Percentiles rank a stretch among this genome's conserved stretches.
These are phyloP conservation scores for Insectozyma bohioensis DNA, from an alignment of 1,139 yeast genomes.

Conservation along the genomic window DNA sequence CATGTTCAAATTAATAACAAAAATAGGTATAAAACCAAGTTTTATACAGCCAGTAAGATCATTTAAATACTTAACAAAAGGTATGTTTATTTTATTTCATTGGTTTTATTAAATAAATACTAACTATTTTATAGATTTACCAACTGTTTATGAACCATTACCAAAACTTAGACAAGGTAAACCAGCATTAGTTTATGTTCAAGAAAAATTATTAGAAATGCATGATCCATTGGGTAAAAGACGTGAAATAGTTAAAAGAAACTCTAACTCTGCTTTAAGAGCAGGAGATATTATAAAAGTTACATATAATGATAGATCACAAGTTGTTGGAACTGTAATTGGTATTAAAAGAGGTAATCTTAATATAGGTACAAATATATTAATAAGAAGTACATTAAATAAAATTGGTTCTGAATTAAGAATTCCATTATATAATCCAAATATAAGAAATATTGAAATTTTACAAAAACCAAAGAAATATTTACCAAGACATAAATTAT, in stretches of 20 bases:
- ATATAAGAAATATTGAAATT: slow-evolving; percentile 69
- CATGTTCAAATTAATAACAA: slow-evolving; percentile 20
- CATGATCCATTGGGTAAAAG: slow-evolving; percentile 78
- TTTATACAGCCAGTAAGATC: slow-evolving; percentile 19
- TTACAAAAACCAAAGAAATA: slow-evolving; percentile 70
- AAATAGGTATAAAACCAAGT: slow-evolving; percentile 12
- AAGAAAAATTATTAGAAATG: slow-evolving; percentile 49
- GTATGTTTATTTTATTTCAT: slow-evolving; percentile 22
- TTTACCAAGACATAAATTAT: slow-evolving; percentile 76
- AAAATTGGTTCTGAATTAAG: slow-evolving; percentile 81
- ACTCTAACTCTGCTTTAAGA: slow-evolving; percentile 50
- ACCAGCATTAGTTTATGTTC: slow-evolving; percentile 46
- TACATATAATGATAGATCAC: slow-evolving; percentile 66
- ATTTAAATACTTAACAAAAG: slow-evolving; percentile 20
- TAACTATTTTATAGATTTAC: slow-evolving; percentile 19
- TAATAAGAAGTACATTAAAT: slow-evolving; percentile 75
- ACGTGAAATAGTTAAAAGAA: slow-evolving; percentile 56
- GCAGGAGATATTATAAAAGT: slow-evolving; percentile 85
- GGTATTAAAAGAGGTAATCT: slow-evolving; percentile 64
- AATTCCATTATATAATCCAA: slow-evolving; percentile 77
- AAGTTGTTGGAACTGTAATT: slow-evolving; percentile 73
- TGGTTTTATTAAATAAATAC: no score
- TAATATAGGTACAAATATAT: slow-evolving; percentile 67
- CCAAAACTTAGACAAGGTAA: slow-evolving; percentile 53
- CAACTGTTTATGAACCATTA: slow-evolving; percentile 53